A percentile compares a stretch with the other conserved stretches of the same genome.
Conservation (phyloP, 306 rosid genomes). For the Lupinus albus region DNA sequence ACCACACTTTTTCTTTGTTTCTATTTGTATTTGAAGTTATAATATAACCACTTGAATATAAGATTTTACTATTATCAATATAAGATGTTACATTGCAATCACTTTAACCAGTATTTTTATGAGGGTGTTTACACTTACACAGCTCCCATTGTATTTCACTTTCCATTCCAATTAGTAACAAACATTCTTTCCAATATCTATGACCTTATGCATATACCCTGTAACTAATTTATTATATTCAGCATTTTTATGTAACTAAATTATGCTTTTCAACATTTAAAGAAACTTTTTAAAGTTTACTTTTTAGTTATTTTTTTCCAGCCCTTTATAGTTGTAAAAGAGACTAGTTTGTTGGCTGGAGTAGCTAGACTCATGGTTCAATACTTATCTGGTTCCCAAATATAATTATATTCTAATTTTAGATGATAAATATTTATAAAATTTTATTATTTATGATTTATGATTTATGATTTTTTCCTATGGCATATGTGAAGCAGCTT, state of each 20-base stretch:
- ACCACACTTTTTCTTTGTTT: no score
- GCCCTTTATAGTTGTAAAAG: conserved; percentile 9
- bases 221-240: not conserved
- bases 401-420: conserved; percentile 32
- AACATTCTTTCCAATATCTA: not conserved
- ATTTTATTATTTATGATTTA: not conserved
- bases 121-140: not conserved
- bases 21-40: not conserved
- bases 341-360: no score
- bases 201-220: not conserved
- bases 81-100: not conserved
- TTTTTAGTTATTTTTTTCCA: not conserved
- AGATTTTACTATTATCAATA: not conserved
- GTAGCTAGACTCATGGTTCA: no score
- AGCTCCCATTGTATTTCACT: not conserved
- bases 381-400: not conserved
- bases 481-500: conserved; percentile 54
- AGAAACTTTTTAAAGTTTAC: not conserved
- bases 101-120: not conserved
- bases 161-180: conserved; percentile 12
- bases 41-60: not conserved
- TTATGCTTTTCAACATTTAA: not conserved
- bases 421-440: not conserved
- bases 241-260: conserved; percentile 7
- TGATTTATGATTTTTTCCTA: not conserved